Evolutionary conservation across 2,329 filamentous ascomycete species (phyloP).

Genomic region (Colletotrichum somersetense): DNA sequence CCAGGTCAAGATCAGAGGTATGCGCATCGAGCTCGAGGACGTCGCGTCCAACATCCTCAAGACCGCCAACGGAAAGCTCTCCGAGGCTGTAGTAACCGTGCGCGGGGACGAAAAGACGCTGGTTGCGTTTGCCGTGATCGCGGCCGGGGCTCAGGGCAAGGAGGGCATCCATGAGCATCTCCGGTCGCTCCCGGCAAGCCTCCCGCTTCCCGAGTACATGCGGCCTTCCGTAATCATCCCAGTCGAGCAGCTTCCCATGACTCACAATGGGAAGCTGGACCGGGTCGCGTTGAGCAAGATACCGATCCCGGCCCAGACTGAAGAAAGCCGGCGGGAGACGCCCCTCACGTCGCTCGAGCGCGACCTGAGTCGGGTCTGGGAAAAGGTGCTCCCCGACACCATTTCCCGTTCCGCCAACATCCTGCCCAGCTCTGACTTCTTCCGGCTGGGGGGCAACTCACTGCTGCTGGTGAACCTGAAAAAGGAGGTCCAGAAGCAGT

Average conservation of each 20-base stretch:
- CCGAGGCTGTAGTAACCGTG: conserved; percentile 45
- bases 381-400: conserved; percentile 44
- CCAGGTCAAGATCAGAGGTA: conserved; percentile 60
- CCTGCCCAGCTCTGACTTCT: conserved; percentile 53
- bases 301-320: conserved; percentile 41
- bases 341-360: conserved; percentile 21
- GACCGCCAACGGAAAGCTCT: conserved; percentile 40
- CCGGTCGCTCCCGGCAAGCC: conserved; percentile 33
- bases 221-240: conserved; percentile 47
- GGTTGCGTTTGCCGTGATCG: conserved; percentile 49
- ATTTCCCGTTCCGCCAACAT: conserved; percentile 42
- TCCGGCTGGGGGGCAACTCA: conserved; percentile 57
- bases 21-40: conserved; percentile 62
- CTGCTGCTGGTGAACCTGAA: conserved; percentile 56
- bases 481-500: conserved; percentile 48
- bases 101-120: conserved; percentile 43
- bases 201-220: conserved; percentile 53
- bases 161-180: conserved; percentile 34
- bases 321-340: neutral
- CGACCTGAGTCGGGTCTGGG: conserved; percentile 38
- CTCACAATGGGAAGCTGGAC: conserved; percentile 50
- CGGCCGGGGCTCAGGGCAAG: neutral
- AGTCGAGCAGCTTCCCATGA: conserved; percentile 49
- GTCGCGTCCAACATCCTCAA: conserved; percentile 46
- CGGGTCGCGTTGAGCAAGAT: conserved; percentile 46